A percentile compares a stretch with the other conserved stretches of the same genome.
Conservation (phyloP, 148 eudicot genomes). For the Vaccinium macrocarpon region DNA sequence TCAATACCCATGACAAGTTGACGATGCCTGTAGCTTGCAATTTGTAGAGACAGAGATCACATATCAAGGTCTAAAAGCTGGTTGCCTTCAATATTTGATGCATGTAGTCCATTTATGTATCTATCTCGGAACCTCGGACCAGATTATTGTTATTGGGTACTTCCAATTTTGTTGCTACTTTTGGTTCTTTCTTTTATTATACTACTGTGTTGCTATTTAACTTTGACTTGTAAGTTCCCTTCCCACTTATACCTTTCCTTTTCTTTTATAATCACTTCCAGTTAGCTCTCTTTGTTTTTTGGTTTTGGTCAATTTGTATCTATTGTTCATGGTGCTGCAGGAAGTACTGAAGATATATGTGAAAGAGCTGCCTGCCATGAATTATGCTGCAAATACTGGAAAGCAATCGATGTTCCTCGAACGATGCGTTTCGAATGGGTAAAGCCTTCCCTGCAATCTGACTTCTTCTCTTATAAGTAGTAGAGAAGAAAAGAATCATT, state of each 20-base stretch:
- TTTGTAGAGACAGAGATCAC: background rate
- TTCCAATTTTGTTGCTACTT: background rate
- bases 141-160: background rate
- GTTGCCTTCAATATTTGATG: background rate
- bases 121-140: background rate
- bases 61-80: background rate
- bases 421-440: slow-evolving; percentile 89
- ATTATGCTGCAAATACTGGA: slow-evolving; percentile 90
- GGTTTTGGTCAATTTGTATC: background rate
- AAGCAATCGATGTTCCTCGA: slow-evolving; percentile 81
- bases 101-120: slow-evolving; percentile 4
- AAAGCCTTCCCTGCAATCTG: slow-evolving; percentile 13
- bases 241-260: background rate
- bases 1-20: background rate
- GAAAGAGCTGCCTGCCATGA: slow-evolving; percentile 84
- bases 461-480: background rate
- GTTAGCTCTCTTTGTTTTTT: background rate
- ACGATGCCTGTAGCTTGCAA: background rate
- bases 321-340: slow-evolving; percentile 33
- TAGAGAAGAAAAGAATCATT: background rate
- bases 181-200: background rate
- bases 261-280: background rate
- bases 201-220: background rate
- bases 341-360: slow-evolving; percentile 54
- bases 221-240: background rate